phyloP scores from a whole-genome alignment of 306 rosid genomes.

The Lupinus albus region DNA sequence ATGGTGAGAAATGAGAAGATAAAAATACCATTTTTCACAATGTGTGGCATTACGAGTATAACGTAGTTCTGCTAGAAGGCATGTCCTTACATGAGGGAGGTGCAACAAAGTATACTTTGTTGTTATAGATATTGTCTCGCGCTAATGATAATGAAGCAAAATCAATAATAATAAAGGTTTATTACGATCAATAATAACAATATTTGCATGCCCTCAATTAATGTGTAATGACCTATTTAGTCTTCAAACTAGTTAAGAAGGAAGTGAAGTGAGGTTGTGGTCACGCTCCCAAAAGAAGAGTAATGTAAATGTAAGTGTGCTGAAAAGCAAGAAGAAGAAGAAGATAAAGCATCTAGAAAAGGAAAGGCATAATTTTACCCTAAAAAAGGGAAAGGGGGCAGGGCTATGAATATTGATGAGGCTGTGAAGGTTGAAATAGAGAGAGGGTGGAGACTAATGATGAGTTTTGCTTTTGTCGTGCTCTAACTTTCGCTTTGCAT shows the following conservation, averaged over 20 bases:
- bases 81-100: too few relatives aligned
- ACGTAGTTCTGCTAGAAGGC: too few relatives aligned
- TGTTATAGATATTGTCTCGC: too few relatives aligned
- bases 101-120: too few relatives aligned
- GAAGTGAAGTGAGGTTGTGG: constrained; percentile 25
- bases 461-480: constrained; percentile 37
- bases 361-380: constrained; percentile 4
- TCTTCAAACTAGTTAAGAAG: not conserved
- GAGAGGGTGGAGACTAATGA: not conserved
- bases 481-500: constrained; percentile 39
- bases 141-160: too few relatives aligned
- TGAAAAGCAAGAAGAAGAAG: constrained; percentile 26
- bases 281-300: constrained; percentile 6
- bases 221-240: not conserved
- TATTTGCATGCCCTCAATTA: too few relatives aligned
- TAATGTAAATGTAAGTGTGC: constrained; percentile 34
- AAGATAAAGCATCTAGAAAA: constrained; percentile 30
- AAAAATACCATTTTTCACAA: too few relatives aligned
- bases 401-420: constrained; percentile 22
- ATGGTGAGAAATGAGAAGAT: too few relatives aligned
- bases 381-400: constrained; percentile 12
- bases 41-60: too few relatives aligned
- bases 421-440: not conserved
- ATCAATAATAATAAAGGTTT: too few relatives aligned
- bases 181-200: too few relatives aligned